Base-by-base conservation (phyloP, 2,329 filamentous ascomycete species). In the Chaetomium globosum region DNA sequence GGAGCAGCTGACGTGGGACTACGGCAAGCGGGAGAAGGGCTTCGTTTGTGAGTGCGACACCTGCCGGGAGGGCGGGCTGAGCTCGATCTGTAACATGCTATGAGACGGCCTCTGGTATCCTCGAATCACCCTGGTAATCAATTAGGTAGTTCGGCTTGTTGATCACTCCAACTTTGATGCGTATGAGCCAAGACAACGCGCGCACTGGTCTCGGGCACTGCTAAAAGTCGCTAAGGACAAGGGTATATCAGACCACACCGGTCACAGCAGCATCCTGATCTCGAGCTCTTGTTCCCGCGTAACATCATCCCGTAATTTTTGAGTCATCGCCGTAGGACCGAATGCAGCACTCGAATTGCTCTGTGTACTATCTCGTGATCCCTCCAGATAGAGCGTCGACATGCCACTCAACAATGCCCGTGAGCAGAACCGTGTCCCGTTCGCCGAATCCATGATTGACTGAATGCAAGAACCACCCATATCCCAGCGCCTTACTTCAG, bases 401-500 rank as follows among this genome's bases (percentile, higher is more conserved):
- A 71, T 66, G 64, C 53, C 52, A 46, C 61, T 68, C 65, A 70
- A 64, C 65, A 70, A 69, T 67, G 64, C 70, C 43, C 63, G 57
- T 66, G 80, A 82, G 77, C 79, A 83, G 80, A 82, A 81, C 81
- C 81, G 80, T 78, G 80, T 79, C 80, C 82, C 65, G 65, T 80
- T 85, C 82, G 82, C 83, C 82, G 78, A 81, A 80, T 81, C 82
- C 82, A 79, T 83, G 80, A 74, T 69, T 72, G 73, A 75, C 69
- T 72, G 70, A 84, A 85, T 84, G 82, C 82, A 83, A 79, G 79
- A 81, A 82, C 80, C 80, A 80, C 80, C 79, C 77, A 77, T 72
- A 78, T 77, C 79, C 79, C 74, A 73, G 74, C 77, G 77, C 78
- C 83, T 88, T 97, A 98, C 88, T 99, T 99, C 83, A 99, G 91